These are phyloP conservation scores for Sphagnum magellanicum DNA, from an alignment of 228 moss, liverwort and hornwort species.

Conservation along the genomic window DNA sequence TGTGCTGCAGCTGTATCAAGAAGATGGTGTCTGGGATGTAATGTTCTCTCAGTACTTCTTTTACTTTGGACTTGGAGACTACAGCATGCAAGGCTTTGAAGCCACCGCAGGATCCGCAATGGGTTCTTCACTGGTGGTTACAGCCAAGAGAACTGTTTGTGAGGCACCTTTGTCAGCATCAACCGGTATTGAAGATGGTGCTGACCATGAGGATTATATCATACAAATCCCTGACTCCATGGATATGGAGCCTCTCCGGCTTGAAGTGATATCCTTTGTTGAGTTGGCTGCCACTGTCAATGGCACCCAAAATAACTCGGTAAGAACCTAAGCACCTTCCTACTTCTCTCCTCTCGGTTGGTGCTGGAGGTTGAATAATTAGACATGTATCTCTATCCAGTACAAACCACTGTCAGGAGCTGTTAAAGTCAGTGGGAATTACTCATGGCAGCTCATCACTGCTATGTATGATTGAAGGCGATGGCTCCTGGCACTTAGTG, in stretches of 20 bases:
- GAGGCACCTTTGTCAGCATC: neutral
- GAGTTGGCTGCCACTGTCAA: slow-evolving; percentile 37
- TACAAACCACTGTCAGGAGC: no score
- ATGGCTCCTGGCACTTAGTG: no score
- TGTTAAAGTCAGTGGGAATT: no score
- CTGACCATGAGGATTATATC: neutral
- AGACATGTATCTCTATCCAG: no score
- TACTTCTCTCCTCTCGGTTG: no score
- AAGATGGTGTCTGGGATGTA: slow-evolving; percentile 36
- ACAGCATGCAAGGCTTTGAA: neutral
- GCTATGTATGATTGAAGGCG: no score
- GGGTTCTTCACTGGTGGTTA: neutral
- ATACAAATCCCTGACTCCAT: slow-evolving; percentile 15
- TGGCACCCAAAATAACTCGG: slow-evolving; percentile 29
- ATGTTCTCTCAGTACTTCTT: slow-evolving; percentile 41
- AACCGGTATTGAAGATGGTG: neutral
- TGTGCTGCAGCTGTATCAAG: slow-evolving; percentile 29
- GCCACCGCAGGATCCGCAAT: neutral
- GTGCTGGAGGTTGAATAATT: no score
- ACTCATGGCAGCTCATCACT: no score
- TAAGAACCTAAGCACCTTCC: neutral
- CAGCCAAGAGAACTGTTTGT: neutral
- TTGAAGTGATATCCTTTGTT: slow-evolving; percentile 40
- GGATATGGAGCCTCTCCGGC: slow-evolving; percentile 30
- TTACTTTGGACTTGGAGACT: slow-evolving; percentile 26